Conservation (phyloP, 2,329 filamentous ascomycete genomes). For the Exophiala sp. region DNA sequence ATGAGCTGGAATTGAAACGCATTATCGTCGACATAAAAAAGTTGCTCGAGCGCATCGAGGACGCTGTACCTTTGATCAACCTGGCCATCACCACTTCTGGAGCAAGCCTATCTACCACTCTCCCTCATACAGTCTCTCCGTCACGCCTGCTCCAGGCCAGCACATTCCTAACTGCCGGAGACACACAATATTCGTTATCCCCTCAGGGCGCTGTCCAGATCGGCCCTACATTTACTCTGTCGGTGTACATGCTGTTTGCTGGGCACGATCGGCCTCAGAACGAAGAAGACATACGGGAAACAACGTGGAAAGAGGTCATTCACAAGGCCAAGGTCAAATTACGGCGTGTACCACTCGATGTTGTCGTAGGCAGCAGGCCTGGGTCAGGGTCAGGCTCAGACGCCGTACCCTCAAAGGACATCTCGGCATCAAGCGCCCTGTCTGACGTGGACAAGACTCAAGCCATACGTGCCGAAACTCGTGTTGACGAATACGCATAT, state of each 20-base stretch:
- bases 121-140: constrained; percentile 81
- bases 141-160: constrained; percentile 89
- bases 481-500: constrained; percentile 68
- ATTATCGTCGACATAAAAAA: constrained; percentile 73
- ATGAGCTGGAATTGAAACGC: constrained; percentile 61
- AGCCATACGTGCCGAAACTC: constrained; percentile 40
- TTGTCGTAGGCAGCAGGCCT: constrained; percentile 34
- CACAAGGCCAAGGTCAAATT: constrained; percentile 87
- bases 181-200: constrained; percentile 71
- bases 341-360: constrained; percentile 62
- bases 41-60: constrained; percentile 76
- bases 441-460: constrained; percentile 5
- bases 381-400: constrained; percentile 28
- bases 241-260: constrained; percentile 91
- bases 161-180: constrained; percentile 81
- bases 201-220: constrained; percentile 69
- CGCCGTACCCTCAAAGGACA: constrained; percentile 34
- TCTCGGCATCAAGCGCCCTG: constrained; percentile 3
- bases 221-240: constrained; percentile 79
- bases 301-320: constrained; percentile 93
- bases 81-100: constrained; percentile 92
- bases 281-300: constrained; percentile 57
- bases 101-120: constrained; percentile 73
- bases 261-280: constrained; percentile 64
- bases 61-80: constrained; percentile 86